phyloP scores from a whole-genome alignment of 805 yeast species.

The Candida orba region DNA sequence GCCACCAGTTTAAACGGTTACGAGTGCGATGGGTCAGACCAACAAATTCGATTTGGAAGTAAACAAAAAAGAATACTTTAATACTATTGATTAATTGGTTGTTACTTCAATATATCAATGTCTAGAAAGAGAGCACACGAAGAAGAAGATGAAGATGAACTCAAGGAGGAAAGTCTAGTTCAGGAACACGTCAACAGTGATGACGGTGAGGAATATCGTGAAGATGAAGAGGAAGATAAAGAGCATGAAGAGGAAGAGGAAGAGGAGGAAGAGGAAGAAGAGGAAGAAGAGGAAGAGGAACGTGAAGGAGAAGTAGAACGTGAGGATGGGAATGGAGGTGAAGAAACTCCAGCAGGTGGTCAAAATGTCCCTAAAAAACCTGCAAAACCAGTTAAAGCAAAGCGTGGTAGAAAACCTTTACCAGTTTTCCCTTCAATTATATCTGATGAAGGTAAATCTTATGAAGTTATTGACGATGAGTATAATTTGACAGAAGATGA shows the following conservation, averaged over 20 bases:
- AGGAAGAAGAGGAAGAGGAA: constrained; percentile 23
- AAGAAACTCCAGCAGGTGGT: neutral
- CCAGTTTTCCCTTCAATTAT: constrained; percentile 29
- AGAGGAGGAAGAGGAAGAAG: constrained; percentile 24
- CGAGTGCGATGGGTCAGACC: too few relatives aligned
- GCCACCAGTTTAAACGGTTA: neutral
- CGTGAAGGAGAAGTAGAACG: constrained; percentile 20
- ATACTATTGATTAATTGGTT: too few relatives aligned
- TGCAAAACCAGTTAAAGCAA: constrained; percentile 23
- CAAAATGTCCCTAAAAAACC: neutral
- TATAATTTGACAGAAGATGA: constrained; percentile 69
- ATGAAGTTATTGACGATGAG: constrained; percentile 66
- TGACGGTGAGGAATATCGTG: neutral
- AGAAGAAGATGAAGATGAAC: neutral
- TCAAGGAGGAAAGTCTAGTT: neutral
- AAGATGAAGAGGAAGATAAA: constrained; percentile 12
- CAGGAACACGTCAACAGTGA: neutral
- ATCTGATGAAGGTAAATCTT: constrained; percentile 65
- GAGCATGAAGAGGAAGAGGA: constrained; percentile 20
- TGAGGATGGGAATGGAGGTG: constrained; percentile 11
- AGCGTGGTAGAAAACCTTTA: constrained; percentile 35
- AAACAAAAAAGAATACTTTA: too few relatives aligned
- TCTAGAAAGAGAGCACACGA: neutral
- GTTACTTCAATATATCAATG: too few relatives aligned
- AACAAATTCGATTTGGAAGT: too few relatives aligned